A percentile compares a stretch with the other conserved stretches of the same genome.
Conservation (phyloP, 2,329 filamentous ascomycete species). For the Escovopsis sp. region DNA sequence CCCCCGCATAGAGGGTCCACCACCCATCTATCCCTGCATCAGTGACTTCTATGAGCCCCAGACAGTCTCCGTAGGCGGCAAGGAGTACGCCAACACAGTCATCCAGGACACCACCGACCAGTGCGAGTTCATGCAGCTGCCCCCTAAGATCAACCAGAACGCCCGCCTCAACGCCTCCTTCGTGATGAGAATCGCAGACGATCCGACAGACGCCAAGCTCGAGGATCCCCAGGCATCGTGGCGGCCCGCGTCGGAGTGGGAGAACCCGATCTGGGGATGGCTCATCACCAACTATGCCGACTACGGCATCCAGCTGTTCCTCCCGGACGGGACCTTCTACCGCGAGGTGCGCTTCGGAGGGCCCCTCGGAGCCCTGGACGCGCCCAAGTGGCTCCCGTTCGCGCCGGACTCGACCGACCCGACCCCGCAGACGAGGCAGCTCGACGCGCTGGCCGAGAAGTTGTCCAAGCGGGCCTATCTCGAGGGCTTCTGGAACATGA, state of each 20-base stretch:
- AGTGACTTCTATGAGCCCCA: conserved; percentile 20
- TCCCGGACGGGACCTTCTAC: conserved; percentile 25
- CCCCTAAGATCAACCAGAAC: conserved; percentile 25
- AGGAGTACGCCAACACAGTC: conserved; percentile 11
- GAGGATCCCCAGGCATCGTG: conserved; percentile 2
- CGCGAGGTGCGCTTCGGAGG: conserved; percentile 24
- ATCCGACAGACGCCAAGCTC: neutral
- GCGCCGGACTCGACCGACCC: conserved; percentile 4
- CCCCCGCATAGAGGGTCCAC: conserved; percentile 4
- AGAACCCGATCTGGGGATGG: conserved; percentile 27
- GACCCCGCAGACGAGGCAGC: conserved; percentile 9
- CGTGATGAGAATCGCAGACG: conserved; percentile 7
- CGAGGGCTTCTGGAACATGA: conserved; percentile 19
- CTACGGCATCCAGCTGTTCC: conserved; percentile 26
- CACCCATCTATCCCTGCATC: conserved; percentile 17
- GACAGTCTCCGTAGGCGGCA: conserved; percentile 5
- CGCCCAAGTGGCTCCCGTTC: conserved; percentile 22
- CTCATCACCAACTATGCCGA: conserved; percentile 26
- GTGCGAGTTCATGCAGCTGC: conserved; percentile 24
- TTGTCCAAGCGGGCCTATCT: conserved; percentile 15
- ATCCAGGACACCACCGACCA: conserved; percentile 5
- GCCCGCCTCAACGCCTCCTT: conserved; percentile 22
- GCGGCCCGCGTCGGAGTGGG: conserved; percentile 17
- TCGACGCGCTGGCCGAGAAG: conserved; percentile 14
- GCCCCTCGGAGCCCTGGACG: conserved; percentile 7